Base-by-base conservation (phyloP, 805 yeast species). In the Gaillardinia entomophila region DNA sequence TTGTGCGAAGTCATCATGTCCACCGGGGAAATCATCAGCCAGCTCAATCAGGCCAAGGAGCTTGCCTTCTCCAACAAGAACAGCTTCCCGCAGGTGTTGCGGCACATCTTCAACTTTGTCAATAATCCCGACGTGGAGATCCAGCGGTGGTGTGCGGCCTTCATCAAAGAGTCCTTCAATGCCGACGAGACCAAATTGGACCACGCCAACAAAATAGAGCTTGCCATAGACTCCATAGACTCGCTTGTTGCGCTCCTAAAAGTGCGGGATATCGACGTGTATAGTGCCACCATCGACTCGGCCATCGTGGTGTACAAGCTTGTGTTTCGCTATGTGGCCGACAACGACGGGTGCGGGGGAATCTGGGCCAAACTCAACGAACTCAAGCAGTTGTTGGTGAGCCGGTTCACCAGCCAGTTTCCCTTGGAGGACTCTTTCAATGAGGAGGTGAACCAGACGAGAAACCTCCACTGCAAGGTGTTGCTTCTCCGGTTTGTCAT, bases 401-500 rank as follows among this genome's bases (percentile, higher is more conserved):
- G 66, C 7, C 69, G 76, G 36, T 85, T 86, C 77, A 73, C 68
- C 15, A 53, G 75, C 3, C 59, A 50, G 3, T 77, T 66, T 43
- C 87, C 86, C 3, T 63, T 77, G 34, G 53, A 60, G 14, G 57
- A 68, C 12, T 57, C 66, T 13, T 75, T 67, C 33, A 62, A 66
- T 35, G 60, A 57, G 15, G 84, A 74, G 38, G 63, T 66, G 24
- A 79, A 75, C 43, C 45, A 56, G 19, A 48, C 62, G 23, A 69
- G 79, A 51, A 71, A 77, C 29, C 55, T 77, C 24, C 77, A 82
- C 11, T 62, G 78, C 29, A 77, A 74, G 53, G 59, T 83, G n/a
- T 79, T 89, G 18, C 65, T 82, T n/a, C 62, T 81, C 32, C 85
- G 82, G 55, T 77, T 89, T 37, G 73, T 86, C 8, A 76, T 57